These are phyloP conservation scores for Somion occarium DNA, from an alignment of 1,284 basidiomycete species.

Conservation along the genomic window DNA sequence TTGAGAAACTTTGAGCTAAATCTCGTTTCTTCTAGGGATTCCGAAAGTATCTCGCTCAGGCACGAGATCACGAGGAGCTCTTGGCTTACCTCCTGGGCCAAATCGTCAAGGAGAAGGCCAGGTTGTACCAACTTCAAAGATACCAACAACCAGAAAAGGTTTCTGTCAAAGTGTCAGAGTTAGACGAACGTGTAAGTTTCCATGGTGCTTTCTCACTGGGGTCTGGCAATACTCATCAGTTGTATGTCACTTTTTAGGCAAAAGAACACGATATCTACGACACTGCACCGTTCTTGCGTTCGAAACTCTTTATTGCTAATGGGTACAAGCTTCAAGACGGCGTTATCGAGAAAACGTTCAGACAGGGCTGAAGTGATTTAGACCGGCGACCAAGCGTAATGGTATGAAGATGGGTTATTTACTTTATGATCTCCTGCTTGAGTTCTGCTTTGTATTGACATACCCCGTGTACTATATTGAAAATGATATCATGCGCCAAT, in stretches of 20 bases:
- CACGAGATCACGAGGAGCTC: constrained; percentile 93
- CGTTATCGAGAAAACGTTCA: constrained; percentile 67
- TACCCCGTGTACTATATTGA: too few species aligned
- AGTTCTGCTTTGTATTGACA: not conserved
- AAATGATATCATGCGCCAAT: too few species aligned
- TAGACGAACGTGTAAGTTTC: constrained; percentile 72
- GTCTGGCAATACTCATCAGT: constrained; percentile 1
- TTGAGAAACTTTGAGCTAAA: constrained; percentile 3
- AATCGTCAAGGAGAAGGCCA: constrained; percentile 91
- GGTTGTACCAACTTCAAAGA: constrained; percentile 73
- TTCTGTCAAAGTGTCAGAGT: constrained; percentile 69
- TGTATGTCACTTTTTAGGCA: constrained; percentile 48
- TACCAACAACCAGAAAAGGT: constrained; percentile 76
- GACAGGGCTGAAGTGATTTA: too few species aligned
- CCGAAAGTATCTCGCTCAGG: constrained; percentile 95
- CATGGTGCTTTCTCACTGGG: not conserved
- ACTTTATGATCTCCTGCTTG: too few species aligned
- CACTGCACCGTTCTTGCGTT: constrained; percentile 79
- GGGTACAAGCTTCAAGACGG: constrained; percentile 75
- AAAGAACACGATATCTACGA: constrained; percentile 96
- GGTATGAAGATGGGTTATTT: too few species aligned
- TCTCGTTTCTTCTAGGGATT: constrained; percentile 58
- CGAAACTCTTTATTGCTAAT: constrained; percentile 84
- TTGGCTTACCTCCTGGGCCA: constrained; percentile 93
- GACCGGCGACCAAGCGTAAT: too few species aligned